Base-by-base conservation (phyloP, 1,284 basidiomycete species). In the Schizophyllum amplum region DNA sequence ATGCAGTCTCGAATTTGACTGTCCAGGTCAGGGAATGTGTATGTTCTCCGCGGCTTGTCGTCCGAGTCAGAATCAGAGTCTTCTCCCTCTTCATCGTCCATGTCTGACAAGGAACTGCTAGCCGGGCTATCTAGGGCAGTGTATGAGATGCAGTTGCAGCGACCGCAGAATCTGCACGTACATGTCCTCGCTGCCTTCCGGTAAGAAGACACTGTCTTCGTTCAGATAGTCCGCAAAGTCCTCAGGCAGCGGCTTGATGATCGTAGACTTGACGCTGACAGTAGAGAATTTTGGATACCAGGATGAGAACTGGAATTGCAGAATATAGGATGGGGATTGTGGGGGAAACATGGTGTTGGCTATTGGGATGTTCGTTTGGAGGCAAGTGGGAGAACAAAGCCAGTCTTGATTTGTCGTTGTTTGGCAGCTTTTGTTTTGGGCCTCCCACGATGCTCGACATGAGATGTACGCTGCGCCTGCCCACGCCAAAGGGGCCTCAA, bases 201-300 rank as follows among this genome's bases (percentile, higher is more conserved):
- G 92, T 13, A 97, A 76, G 59, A 90, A 86, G 6, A 97, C 79
- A 6, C 89, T 83, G 64, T 95, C 91, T 9, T 83, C 77, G 60
- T 90, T 79, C 27, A 96, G 76, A 70, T 94, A 96, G 6, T 80
- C 76, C 52, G 75, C 70, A 62, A 96, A 93, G 3, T 82, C 78
- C 26, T 74, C 69, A 13, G 81, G 75, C 4, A 94, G 72, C 0
- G 90, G 84, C 52, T 82, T 81, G 61, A 98, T 83, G 56, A 96
- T 72, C 1, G 83, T 90, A 1, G 92, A 88, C 66, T 86, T 90
- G 61, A 93, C 87, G 47, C 85, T 88, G 48, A 85, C 67, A 20
- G 75, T 73, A 22, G 84, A 76, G 68, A 94, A 95, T 5, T 68
- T 70, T 1, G 90, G 83, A 66, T 94, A 94, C 95, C 95, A 98